Base-by-base conservation (phyloP, 331 rosid genomes). In the Malus hybrid region DNA sequence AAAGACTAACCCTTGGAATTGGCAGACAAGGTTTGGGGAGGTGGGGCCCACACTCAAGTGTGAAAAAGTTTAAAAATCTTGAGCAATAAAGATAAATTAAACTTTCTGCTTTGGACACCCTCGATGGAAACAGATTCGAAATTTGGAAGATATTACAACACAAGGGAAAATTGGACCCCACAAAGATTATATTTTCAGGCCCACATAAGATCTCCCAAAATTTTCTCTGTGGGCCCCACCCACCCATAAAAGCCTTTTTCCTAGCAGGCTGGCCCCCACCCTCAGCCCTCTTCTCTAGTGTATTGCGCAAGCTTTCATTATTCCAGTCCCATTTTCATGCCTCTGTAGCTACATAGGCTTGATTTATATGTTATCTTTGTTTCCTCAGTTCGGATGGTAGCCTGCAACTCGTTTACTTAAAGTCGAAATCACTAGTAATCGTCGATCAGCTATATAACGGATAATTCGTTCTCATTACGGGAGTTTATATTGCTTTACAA, bases 71-170 rank as follows among this genome's bases (percentile, higher is more conserved):
- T 3, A 10, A 42, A 39, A 10, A 42, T 42, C 48, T 3, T 15
- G 70, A 48, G 55, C 14, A 27, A 12, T 39, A 75, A 67, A 52
- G 60, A 65, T 72, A 22, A 76, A 61, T 55, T 56, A 70, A 72
- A 16, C 67, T 80, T 85, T 86, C 82, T 80, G 70, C 83, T 89
- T 82, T 84, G 88, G 88, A 88, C 91, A 70, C 85, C 87, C 91
- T 85, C 80, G 86, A 85, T 83, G 88, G 79, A 76, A 82, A 86
- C 87, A 86, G 88, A 90, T 90, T 90, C 90, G 87, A 84, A 81
- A 85, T 86, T 63, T 36, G 74, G 80, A 80, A 87, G 87, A 86
- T 87, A 84, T 64, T 72, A 79, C 79, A 74, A 82, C 86, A 77
- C 73, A 84, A 70, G 81, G 72, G 56, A 50, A 7, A 18, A 5